phyloP scores from a whole-genome alignment of 257 asterid species.

The Solanum pinnatisectum region DNA sequence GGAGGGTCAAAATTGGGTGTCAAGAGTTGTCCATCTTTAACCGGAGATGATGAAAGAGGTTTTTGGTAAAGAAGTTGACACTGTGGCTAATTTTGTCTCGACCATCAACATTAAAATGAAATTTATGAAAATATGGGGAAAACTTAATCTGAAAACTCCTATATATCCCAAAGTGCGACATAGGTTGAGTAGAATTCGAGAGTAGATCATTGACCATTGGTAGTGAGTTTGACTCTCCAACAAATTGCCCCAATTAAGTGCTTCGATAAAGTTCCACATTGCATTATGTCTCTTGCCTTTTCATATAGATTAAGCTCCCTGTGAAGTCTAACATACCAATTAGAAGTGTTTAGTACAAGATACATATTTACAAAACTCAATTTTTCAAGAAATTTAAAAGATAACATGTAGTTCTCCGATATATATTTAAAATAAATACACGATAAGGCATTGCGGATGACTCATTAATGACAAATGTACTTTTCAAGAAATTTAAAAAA shows the following conservation, averaged over 20 bases:
- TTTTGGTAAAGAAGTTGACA: too few species aligned
- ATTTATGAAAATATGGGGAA: too few species aligned
- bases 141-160: too few species aligned
- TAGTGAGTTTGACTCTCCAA: neutral
- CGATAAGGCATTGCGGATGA: neutral
- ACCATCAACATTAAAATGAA: too few species aligned
- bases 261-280: neutral
- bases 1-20: too few species aligned
- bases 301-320: neutral
- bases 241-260: neutral
- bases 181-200: too few species aligned
- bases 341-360: neutral
- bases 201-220: neutral
- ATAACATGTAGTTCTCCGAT: neutral
- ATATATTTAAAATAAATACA: too few species aligned
- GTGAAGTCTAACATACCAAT: neutral
- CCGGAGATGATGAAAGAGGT: too few species aligned
- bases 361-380: neutral
- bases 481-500: neutral
- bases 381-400: neutral
- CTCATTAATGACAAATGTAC: too few species aligned
- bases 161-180: too few species aligned
- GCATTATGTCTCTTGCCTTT: neutral
- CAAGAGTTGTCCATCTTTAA: too few species aligned
- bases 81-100: too few species aligned